A percentile compares a stretch with the other conserved stretches of the same genome.
phyloP scores from a whole-genome alignment of 371 early-diverging fungal genomes.

The Syncephalis plumigaleata region DNA sequence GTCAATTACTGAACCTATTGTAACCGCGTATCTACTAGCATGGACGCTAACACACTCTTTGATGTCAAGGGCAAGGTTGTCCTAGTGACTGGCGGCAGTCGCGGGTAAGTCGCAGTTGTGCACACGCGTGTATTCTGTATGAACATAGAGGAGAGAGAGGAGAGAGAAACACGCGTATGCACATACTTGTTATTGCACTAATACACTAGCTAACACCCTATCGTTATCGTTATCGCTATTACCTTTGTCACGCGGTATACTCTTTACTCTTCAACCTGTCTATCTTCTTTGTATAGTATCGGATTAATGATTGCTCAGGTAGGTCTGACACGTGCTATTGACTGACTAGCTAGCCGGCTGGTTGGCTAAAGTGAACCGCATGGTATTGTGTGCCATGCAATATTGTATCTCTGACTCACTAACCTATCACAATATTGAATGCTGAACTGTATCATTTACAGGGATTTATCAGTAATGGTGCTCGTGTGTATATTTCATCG shows the following conservation, averaged over 20 bases:
- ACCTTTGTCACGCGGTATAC: too few relatives aligned
- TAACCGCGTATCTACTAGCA: not conserved
- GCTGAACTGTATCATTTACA: constrained; percentile 7
- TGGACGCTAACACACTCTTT: constrained; percentile 26
- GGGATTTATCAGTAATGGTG: constrained; percentile 58
- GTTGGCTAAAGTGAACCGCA: too few relatives aligned
- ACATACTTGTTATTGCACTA: too few relatives aligned
- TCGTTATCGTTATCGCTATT: too few relatives aligned
- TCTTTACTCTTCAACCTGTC: too few relatives aligned
- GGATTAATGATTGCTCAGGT: constrained; percentile 53
- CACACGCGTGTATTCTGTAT: not conserved
- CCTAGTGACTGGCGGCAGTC: constrained; percentile 79
- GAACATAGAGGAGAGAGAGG: too few relatives aligned
- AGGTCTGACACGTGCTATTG: constrained; percentile 3
- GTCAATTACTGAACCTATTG: too few relatives aligned
- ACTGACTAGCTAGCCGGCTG: too few relatives aligned
- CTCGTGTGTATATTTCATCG: constrained; percentile 55
- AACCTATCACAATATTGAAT: not conserved
- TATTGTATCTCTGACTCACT: not conserved
- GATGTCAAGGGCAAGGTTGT: constrained; percentile 73
- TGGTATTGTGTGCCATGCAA: too few relatives aligned
- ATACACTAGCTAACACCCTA: too few relatives aligned
- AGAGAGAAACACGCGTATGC: too few relatives aligned
- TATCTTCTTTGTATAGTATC: constrained; percentile 21
- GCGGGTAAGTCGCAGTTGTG: constrained; percentile 21